Base-by-base conservation (phyloP, 345 rosid species). In the Combretum micranthum region DNA sequence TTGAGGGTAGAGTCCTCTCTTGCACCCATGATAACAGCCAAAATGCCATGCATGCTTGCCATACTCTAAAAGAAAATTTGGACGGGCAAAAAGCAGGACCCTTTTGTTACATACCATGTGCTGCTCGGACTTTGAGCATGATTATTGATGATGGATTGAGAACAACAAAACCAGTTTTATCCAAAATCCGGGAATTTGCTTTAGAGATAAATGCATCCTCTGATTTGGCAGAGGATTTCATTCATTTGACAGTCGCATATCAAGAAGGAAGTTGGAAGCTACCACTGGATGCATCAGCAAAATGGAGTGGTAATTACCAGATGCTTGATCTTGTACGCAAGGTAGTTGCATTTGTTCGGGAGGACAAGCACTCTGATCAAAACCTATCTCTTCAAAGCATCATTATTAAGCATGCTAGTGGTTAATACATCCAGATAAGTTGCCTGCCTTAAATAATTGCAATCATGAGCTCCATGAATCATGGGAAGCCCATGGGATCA, bases 261-360 rank as follows among this genome's bases (percentile, higher is more conserved):
- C 84, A 83, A 58, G 96, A 92, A 80, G 98, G 98, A 47, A 81
- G 66, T 71, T 88, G 96, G 95, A 89, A 77, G 60, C 72, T 92
- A 70, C 95, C 96, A 0, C 69, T 92, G 2, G 90, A 92, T 75
- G 65, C 86, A 69, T 88, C 93, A 0, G 63, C 87, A 46, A 78
- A 95, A 51, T 88, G 96, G 96, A 92, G 82, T 65, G 95, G 96
- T 60, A 88, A 77, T 69, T 92, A 88, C 73, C 95, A 86, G 72
- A 84, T 88, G 90, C 90, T 86, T 61, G 85, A 88, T 72, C 70
- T 92, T 60, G 83, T 80, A 56, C 76, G 79, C 53, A 88, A 86
- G 96, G 90, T 87, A 73, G 49, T 53, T 43, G 25, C 56, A 59
- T 18, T 25, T 64, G 64, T 22, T 69, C 18, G 50, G 20, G 47